Conservation (phyloP, 176 grass and related monocot species). For the Paspalum notatum region DNA sequence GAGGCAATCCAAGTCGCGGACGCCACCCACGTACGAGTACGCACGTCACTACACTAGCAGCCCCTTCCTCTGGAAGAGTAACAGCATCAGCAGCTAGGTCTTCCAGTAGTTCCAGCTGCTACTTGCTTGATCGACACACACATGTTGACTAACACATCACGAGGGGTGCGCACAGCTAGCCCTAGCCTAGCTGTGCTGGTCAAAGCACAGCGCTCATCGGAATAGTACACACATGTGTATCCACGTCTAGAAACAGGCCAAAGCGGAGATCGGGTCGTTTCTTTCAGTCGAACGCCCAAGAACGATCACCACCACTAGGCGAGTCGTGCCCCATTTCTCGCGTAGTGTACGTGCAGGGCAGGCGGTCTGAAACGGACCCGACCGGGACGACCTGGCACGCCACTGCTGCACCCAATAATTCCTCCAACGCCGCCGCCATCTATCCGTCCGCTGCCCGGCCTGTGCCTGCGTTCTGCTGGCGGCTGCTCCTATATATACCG, state of each 20-base stretch:
- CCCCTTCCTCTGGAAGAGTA: no score
- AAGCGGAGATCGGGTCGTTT: neutral
- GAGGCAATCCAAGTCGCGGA: neutral
- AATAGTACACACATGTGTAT: constrained; percentile 38
- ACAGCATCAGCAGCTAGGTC: neutral
- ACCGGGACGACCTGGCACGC: neutral
- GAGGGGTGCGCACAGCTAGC: no score
- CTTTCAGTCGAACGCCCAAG: neutral
- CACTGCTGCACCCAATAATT: no score
- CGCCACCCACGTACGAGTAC: constrained; percentile 5
- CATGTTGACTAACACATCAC: neutral
- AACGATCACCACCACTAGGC: no score
- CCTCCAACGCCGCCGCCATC: neutral
- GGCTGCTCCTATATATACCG: neutral
- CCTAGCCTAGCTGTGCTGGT: constrained; percentile 25
- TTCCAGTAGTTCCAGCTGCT: no score
- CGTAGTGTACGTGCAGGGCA: constrained; percentile 16
- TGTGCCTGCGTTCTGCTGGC: no score
- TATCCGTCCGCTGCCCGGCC: no score
- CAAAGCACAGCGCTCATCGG: constrained; percentile 10
- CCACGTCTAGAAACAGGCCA: constrained; percentile 32
- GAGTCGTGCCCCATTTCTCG: constrained; percentile 23
- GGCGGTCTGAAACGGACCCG: constrained; percentile 18
- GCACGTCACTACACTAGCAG: no score
- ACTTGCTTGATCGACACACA: constrained; percentile 9